A percentile compares a stretch with the other conserved stretches of the same genome.
phyloP scores from a whole-genome alignment of 208 protist species.

The Angomonas ambiguus region DNA sequence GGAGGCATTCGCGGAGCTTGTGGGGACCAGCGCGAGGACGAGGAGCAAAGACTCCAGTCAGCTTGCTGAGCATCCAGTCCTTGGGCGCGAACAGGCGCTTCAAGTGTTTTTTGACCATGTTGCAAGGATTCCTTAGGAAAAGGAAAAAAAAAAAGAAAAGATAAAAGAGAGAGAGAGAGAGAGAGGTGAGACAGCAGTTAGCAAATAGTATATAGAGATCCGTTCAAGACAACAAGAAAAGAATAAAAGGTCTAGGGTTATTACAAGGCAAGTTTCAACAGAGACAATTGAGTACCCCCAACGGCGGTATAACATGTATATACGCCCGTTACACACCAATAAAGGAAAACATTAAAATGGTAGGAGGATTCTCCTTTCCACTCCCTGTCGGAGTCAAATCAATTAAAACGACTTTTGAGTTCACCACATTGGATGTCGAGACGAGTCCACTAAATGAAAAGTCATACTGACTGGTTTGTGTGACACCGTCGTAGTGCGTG shows the following conservation, averaged over 20 bases:
- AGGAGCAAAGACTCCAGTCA: slow-evolving; percentile 97
- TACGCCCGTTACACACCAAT: too few species aligned
- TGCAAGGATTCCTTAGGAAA: slow-evolving; percentile 23
- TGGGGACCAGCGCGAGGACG: slow-evolving; percentile 96
- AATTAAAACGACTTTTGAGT: not conserved
- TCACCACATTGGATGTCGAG: slow-evolving; percentile 48
- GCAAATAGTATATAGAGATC: slow-evolving; percentile 14
- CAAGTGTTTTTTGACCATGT: slow-evolving; percentile 98
- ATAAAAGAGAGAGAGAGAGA: not conserved
- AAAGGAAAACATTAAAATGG: slow-evolving; percentile 13
- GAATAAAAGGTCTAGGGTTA: too few species aligned
- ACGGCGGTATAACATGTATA: too few species aligned
- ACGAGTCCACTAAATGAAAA: slow-evolving; percentile 59
- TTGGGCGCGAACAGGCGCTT: slow-evolving; percentile 99
- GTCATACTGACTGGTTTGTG: slow-evolving; percentile 28
- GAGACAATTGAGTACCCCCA: too few species aligned
- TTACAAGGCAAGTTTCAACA: too few species aligned
- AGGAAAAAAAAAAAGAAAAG: not conserved
- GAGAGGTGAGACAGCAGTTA: slow-evolving; percentile 2
- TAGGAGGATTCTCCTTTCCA: slow-evolving; percentile 16
- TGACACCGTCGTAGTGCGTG: slow-evolving; percentile 34
- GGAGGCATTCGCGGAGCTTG: slow-evolving; percentile 92
- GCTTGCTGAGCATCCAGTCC: slow-evolving; percentile 99
- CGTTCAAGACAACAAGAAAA: slow-evolving; percentile 18
- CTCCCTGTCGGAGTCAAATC: not conserved